These are phyloP conservation scores for Plasmodium inui DNA, from an alignment of 169 alveolate species.

Conservation along the genomic window DNA sequence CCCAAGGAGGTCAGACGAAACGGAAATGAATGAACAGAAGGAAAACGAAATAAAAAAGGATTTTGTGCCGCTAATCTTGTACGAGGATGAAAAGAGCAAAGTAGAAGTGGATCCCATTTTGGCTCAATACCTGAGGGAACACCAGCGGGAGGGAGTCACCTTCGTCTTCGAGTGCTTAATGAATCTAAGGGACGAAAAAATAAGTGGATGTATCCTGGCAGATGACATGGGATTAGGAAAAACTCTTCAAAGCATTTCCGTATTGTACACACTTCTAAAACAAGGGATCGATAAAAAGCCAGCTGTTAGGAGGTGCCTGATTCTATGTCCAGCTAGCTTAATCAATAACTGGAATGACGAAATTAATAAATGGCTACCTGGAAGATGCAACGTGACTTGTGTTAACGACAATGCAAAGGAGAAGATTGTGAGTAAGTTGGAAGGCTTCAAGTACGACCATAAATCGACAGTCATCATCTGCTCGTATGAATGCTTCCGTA, in stretches of 20 bases:
- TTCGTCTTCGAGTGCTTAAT: slow-evolving; percentile 92
- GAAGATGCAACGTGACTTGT: slow-evolving; percentile 89
- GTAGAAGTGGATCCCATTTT: slow-evolving; percentile 80
- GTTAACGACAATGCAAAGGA: slow-evolving; percentile 91
- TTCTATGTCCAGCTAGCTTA: slow-evolving; percentile 95
- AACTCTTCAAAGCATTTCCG: slow-evolving; percentile 91
- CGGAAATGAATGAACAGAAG: slow-evolving; percentile 2
- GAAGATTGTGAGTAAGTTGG: slow-evolving; percentile 90
- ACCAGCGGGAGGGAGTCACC: slow-evolving; percentile 92
- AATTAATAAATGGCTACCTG: slow-evolving; percentile 93
- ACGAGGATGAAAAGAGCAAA: slow-evolving; percentile 50
- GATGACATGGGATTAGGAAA: slow-evolving; percentile 95
- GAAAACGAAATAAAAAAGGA: slow-evolving; percentile 19
- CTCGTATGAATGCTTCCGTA: slow-evolving; percentile 94
- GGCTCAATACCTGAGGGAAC: slow-evolving; percentile 86
- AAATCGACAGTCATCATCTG: slow-evolving; percentile 90
- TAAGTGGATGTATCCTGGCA: slow-evolving; percentile 93
- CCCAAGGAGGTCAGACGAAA: slow-evolving; percentile 61
- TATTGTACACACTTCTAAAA: slow-evolving; percentile 91
- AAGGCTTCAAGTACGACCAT: slow-evolving; percentile 90
- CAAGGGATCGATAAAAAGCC: slow-evolving; percentile 89
- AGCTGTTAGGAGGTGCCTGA: slow-evolving; percentile 91
- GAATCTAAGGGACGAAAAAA: slow-evolving; percentile 91
- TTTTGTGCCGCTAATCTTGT: slow-evolving; percentile 31
- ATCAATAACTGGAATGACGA: slow-evolving; percentile 95